Conservation (phyloP, 108 stramenopile species). For the Cyclotella kingstonii region DNA sequence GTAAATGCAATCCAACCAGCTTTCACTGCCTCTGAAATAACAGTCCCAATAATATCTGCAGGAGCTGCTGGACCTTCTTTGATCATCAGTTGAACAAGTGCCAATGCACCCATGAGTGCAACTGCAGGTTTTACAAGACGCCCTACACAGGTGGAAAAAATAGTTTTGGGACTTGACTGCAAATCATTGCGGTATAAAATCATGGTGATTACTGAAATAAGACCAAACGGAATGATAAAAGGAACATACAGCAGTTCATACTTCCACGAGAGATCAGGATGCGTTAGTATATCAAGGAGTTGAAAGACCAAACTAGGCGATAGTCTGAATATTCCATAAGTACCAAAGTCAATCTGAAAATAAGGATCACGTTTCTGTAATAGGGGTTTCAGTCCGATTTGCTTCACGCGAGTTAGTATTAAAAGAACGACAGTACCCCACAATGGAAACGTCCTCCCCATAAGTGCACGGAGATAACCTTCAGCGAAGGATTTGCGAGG, state of each 20-base stretch:
- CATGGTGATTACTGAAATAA: slow-evolving; percentile 53
- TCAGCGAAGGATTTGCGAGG: slow-evolving; percentile 47
- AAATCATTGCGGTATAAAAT: slow-evolving; percentile 51
- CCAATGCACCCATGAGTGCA: slow-evolving; percentile 56
- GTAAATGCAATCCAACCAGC: slow-evolving; percentile 58
- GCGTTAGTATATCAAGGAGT: slow-evolving; percentile 55
- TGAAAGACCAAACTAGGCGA: slow-evolving; percentile 60
- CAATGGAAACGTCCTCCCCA: slow-evolving; percentile 53
- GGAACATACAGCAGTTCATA: slow-evolving; percentile 65
- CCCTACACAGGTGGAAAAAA: slow-evolving; percentile 29
- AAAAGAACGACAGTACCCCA: slow-evolving; percentile 54
- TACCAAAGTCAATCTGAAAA: slow-evolving; percentile 55
- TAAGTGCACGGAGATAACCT: slow-evolving; percentile 46
- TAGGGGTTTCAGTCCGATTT: slow-evolving; percentile 47
- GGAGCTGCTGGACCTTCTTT: slow-evolving; percentile 45
- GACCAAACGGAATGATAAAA: slow-evolving; percentile 62
- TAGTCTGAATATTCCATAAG: slow-evolving; percentile 53
- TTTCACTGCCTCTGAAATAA: slow-evolving; percentile 52
- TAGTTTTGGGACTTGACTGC: slow-evolving; percentile 14
- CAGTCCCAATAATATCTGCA: slow-evolving; percentile 52
- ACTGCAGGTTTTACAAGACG: slow-evolving; percentile 54
- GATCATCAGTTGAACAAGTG: slow-evolving; percentile 59
- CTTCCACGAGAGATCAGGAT: slow-evolving; percentile 59
- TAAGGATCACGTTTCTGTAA: slow-evolving; percentile 37
- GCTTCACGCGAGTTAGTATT: slow-evolving; percentile 49